Evolutionary conservation across 2,329 filamentous ascomycete genomes (phyloP), one percentile per base, ranked within the genome.

Genomic region (Arachnomyces sp.): DNA sequence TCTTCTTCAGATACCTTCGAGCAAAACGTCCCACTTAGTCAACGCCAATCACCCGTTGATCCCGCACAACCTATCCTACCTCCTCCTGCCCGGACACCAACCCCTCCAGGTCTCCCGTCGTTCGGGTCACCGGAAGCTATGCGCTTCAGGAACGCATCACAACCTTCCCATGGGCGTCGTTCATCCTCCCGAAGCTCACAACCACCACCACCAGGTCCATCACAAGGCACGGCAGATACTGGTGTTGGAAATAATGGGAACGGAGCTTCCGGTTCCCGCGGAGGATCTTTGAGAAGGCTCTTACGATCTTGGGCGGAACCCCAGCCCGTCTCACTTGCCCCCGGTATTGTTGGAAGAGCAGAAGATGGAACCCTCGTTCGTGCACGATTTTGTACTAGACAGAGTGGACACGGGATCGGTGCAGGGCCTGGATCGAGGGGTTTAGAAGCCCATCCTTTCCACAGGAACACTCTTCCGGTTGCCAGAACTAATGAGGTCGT

Each of bases 81-180:
- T 39, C 64, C 66, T 21, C 65, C 65, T 9, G 42, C 50, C 21
- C 53, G 66, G 44, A 45, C 52, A 13, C 59, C 61, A 3, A 71
- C 67, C 3, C 67, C 67, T 14, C 63, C 65, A 1, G 66, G 67
- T 1, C 49, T 71, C 30, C 67, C 67, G 4, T 62, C 63, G 2
- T 69, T 69, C 44, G 63, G 65, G 16, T 61, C 57, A 2, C 50
- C 49, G 25, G 63, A 68, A 50, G 66, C 66, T 8, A 47, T 65
- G 9, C 44, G 43, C n/a, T 58, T 48, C 40, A 39, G 29, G 9
- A 25, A 25, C 21, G 5, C 21, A 5, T 9, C 21, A 9, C 5
- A 9, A 5, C 21, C 21, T 9, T 25, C 21, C 21, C 21, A 25
- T 25, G 21, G 21, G 5, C 21, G 21, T 13, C 14, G 30, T 28